Conservation (phyloP, 1,284 basidiomycete species). For the Tetrapyrgos nigripes region DNA sequence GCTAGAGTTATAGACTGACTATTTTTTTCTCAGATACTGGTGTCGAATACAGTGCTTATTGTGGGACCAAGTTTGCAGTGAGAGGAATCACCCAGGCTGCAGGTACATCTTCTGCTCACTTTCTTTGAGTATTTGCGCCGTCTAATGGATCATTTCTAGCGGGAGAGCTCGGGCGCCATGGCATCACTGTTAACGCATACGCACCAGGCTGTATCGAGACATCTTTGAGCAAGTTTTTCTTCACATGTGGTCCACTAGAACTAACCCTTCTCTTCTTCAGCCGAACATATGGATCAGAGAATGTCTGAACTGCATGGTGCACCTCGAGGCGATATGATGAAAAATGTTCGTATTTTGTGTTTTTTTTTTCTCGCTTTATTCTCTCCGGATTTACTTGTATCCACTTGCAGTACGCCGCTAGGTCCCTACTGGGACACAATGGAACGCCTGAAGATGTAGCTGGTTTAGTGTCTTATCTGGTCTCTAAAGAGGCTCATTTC, state of each 20-base stretch:
- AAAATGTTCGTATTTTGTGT: neutral
- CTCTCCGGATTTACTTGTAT: neutral
- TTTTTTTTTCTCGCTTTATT: neutral
- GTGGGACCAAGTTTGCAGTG: slow-evolving; percentile 14
- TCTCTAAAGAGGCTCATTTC: slow-evolving; percentile 17
- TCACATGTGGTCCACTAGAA: neutral
- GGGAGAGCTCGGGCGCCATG: slow-evolving; percentile 9
- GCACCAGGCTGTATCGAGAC: slow-evolving; percentile 10
- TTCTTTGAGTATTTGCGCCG: neutral
- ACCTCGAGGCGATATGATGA: neutral
- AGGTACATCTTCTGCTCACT: neutral
- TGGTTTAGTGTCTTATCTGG: slow-evolving; percentile 26
- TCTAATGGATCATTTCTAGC: slow-evolving; percentile 3
- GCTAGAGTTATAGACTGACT: neutral
- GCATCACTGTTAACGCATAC: slow-evolving; percentile 17
- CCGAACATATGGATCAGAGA: neutral
- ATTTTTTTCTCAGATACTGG: neutral
- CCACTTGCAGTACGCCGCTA: neutral
- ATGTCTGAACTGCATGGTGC: neutral
- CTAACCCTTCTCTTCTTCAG: neutral
- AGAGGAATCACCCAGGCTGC: slow-evolving; percentile 16
- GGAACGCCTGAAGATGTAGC: slow-evolving; percentile 26
- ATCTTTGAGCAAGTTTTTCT: slow-evolving; percentile 16
- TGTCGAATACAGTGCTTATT: slow-evolving; percentile 6
- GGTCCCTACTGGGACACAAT: slow-evolving; percentile 13